A percentile compares a stretch with the other conserved stretches of the same genome.
phyloP scores from a whole-genome alignment of 2,329 filamentous ascomycete species.

The Reticulascus tulasneorum region DNA sequence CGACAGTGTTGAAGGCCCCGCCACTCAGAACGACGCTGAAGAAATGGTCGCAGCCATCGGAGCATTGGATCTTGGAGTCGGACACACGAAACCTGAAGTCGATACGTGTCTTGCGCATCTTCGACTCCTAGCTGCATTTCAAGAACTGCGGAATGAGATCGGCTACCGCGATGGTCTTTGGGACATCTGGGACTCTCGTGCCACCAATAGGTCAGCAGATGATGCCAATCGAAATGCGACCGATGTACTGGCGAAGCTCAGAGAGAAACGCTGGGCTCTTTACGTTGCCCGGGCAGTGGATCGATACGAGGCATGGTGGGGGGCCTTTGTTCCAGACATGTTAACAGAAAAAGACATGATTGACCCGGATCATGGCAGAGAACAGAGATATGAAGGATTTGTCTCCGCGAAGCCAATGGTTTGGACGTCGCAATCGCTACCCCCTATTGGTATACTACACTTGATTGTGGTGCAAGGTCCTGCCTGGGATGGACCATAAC shows the following conservation, averaged over 20 bases:
- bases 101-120: constrained; percentile 43
- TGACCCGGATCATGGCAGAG: constrained; percentile 8
- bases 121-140: constrained; percentile 61
- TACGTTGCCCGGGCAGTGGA: constrained; percentile 61
- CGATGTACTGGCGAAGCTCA: constrained; percentile 42
- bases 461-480: constrained; percentile 13
- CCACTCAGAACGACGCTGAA: too few relatives aligned
- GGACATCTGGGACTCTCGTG: constrained; percentile 45
- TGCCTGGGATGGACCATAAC: constrained; percentile 10
- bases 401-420: constrained; percentile 15
- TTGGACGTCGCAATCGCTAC: constrained; percentile 37
- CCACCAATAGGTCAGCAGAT: constrained; percentile 14
- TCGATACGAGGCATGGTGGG: constrained; percentile 61
- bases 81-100: background rate
- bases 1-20: too few relatives aligned
- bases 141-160: constrained; percentile 56
- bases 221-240: background rate
- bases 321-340: constrained; percentile 22
- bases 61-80: too few relatives aligned
- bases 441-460: constrained; percentile 44
- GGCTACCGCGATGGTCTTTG: constrained; percentile 59
- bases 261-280: constrained; percentile 65
- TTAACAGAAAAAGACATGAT: constrained; percentile 23
- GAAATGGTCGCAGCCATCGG: too few relatives aligned
- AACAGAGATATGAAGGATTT: constrained; percentile 23